Evolutionary conservation across 2,329 filamentous ascomycete genomes (phyloP), one percentile per base, ranked within the genome.

Genomic region (Cladobotryum mycophilum): DNA sequence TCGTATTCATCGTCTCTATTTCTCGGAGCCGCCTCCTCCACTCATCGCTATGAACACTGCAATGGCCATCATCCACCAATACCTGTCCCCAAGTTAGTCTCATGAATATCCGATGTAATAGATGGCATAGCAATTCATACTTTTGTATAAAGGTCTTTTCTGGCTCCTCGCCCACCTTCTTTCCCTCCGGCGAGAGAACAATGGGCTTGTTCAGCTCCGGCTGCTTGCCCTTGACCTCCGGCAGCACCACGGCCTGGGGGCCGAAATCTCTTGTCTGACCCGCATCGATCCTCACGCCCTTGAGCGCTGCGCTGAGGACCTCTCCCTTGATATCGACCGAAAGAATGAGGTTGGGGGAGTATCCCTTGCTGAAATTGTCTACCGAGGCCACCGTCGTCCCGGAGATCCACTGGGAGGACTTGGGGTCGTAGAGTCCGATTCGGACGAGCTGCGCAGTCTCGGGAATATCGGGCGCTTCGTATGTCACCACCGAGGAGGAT

Each of bases 141-240:
- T 84, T 86, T 67, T 86, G 82, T 51, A 86, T 63, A 55, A 86
- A 74, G 2, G 78, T 75, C 76, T 85, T 86, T 70, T 86, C 81
- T 49, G 67, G 68, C 61, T 76, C 75, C 54, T 73, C 71, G 49
- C 69, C 76, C 40, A 76, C 75, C 64, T 79, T 73, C 69, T 74
- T 81, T 14, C 83, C 83, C 56, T 84, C 78, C 0, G 79, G 71
- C 42, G 70, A 76, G 55, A 86, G 66, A 44, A 85, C 77, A 36
- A 87, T 73, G 3, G 83, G 82, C 67, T 78, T 80, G 60, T 85
- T 85, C 60, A 86, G 67, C 57, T 75, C 74, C 2, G 81, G 81
- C 62, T 77, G 73, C 63, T 74, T 75, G 2, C 81, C 83, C 50
- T 64, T 67, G 42, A 60, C 65, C 40, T 74, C 70, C 20, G 71